A percentile compares a stretch with the other conserved stretches of the same genome.
phyloP scores from a whole-genome alignment of 2,329 filamentous ascomycete genomes.

The Graphiopsis chlorocephala region DNA sequence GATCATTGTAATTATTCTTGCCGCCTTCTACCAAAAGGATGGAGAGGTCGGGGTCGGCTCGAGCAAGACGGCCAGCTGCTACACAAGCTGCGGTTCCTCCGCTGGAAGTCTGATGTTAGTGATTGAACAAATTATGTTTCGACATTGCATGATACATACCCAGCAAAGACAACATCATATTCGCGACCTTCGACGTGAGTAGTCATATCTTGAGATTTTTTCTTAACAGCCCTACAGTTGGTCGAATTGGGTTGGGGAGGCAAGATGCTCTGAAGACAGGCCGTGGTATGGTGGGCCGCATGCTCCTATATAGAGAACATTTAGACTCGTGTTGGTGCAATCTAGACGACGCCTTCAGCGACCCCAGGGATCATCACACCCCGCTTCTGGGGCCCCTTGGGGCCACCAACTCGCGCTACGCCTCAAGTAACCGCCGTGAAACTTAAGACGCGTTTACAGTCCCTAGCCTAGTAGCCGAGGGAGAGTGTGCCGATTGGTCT shows the following conservation, averaged over 20 bases:
- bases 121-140: neutral
- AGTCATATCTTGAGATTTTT: neutral
- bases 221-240: neutral
- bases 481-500: neutral
- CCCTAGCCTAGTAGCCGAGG: neutral
- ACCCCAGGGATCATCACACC: neutral
- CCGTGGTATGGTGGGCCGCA: neutral
- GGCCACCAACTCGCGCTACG: neutral
- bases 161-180: conserved; percentile 5
- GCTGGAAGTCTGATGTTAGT: conserved; percentile 16
- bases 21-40: conserved; percentile 55
- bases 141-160: neutral
- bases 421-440: neutral
- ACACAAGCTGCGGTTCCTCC: conserved; percentile 50
- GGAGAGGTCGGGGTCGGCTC: conserved; percentile 48
- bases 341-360: neutral
- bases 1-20: conserved; percentile 50
- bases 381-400: neutral
- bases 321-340: neutral
- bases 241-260: neutral
- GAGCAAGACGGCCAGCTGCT: conserved; percentile 49
- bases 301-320: neutral
- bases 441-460: neutral
- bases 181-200: conserved; percentile 8
- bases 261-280: neutral